Conservation (phyloP, 75 land plant genomes). For the Isoetes taiwanensis region DNA sequence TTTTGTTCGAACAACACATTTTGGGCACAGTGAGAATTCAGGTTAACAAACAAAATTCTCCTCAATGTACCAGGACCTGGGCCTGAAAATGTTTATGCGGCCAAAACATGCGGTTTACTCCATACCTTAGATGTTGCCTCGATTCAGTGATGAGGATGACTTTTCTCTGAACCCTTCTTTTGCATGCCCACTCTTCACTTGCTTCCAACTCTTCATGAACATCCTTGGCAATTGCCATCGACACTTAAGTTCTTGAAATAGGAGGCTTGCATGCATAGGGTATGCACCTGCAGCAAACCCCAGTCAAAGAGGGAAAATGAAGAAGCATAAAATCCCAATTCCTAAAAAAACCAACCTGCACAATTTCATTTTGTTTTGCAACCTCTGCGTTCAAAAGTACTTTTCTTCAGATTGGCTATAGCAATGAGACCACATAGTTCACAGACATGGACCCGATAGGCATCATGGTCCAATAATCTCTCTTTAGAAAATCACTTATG, state of each 20-base stretch:
- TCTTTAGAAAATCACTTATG: constrained; percentile 95
- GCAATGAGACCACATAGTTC: constrained; percentile 92
- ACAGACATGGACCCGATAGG: constrained; percentile 94
- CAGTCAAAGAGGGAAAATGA: too few relatives aligned
- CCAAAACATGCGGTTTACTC: too few relatives aligned
- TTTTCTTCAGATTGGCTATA: constrained; percentile 98
- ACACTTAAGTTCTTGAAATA: constrained; percentile 99
- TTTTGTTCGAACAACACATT: too few relatives aligned
- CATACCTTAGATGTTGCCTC: too few relatives aligned
- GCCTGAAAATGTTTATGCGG: too few relatives aligned
- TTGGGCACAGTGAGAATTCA: too few relatives aligned
- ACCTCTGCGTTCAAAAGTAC: constrained; percentile 91
- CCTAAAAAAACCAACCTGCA: constrained; percentile 42
- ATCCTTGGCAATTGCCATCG: constrained; percentile 99
- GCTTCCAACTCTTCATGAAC: constrained; percentile 79
- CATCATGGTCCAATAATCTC: constrained; percentile 96
- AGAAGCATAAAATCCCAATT: neutral
- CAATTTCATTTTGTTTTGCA: constrained; percentile 98
- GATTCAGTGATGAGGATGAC: too few relatives aligned
- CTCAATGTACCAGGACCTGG: too few relatives aligned
- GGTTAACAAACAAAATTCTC: too few relatives aligned
- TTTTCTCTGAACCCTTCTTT: too few relatives aligned
- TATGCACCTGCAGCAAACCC: constrained; percentile 85
- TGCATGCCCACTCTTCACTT: too few relatives aligned
- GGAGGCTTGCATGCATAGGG: constrained; percentile 98